A percentile compares a stretch with the other conserved stretches of the same genome.
These are phyloP conservation scores for Lactarius deliciosus DNA, from an alignment of 768 basidiomycete genomes.

Conservation along the genomic window DNA sequence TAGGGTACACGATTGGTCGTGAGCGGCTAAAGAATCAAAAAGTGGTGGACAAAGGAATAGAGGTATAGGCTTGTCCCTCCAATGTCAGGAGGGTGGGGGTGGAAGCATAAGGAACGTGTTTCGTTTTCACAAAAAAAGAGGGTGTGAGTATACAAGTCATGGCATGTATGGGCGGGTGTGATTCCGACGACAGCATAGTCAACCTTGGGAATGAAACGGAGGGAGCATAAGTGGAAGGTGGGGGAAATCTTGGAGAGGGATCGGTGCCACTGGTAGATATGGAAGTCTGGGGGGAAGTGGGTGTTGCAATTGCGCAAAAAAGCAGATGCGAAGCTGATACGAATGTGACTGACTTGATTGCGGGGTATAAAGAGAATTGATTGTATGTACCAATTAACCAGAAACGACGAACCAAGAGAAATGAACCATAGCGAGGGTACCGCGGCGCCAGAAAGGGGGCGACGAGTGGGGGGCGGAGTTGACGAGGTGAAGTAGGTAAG, in stretches of 20 bases:
- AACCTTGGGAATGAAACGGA: constrained; percentile 7
- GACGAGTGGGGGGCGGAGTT: constrained; percentile 1
- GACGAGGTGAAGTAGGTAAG: not conserved
- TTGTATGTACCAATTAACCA: constrained; percentile 32
- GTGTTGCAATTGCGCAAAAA: constrained; percentile 20
- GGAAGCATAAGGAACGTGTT: constrained; percentile 4
- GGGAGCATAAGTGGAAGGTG: no score
- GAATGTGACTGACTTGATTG: constrained; percentile 32
- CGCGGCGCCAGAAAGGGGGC: constrained; percentile 2
- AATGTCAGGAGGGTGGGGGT: not conserved
- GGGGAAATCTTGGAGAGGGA: not conserved
- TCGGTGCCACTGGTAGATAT: constrained; percentile 15
- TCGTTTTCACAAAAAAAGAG: constrained; percentile 2
- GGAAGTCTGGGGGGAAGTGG: constrained; percentile 6
- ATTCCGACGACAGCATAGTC: constrained; percentile 21
- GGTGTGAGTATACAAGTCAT: constrained; percentile 20
- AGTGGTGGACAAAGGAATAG: not conserved
- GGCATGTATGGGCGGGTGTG: constrained; percentile 3
- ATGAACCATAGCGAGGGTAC: constrained; percentile 21
- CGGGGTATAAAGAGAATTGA: constrained; percentile 30
- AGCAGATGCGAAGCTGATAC: constrained; percentile 24
- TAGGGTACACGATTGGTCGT: constrained; percentile 17
- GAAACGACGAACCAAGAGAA: constrained; percentile 29
- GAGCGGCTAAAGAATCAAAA: constrained; percentile 4
- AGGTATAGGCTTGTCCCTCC: not conserved